phyloP scores from a whole-genome alignment of 2,329 filamentous ascomycete species.

The Phialocephala sp. region DNA sequence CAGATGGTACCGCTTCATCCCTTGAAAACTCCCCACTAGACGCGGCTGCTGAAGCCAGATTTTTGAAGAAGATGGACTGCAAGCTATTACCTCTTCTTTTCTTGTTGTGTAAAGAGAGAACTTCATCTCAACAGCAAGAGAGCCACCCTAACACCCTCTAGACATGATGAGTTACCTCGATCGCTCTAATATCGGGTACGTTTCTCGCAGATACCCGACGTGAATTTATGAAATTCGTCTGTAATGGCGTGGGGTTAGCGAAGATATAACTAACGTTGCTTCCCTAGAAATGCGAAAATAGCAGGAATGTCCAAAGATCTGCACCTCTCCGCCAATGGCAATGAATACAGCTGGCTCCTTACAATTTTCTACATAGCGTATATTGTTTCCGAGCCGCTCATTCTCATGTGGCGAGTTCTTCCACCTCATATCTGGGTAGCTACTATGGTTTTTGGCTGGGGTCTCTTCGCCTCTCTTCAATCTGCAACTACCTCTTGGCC shows the following conservation, averaged over 20 bases:
- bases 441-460: constrained; percentile 43
- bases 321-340: constrained; percentile 47
- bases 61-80: background rate
- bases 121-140: no score
- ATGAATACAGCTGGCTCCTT: constrained; percentile 44
- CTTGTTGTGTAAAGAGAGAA: background rate
- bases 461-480: constrained; percentile 50
- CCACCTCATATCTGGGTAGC: constrained; percentile 44
- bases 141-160: background rate
- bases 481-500: constrained; percentile 45
- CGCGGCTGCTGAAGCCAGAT: background rate
- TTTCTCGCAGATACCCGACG: background rate
- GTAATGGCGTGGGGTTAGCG: no score
- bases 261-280: constrained; percentile 11
- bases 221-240: no score
- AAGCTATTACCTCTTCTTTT: background rate
- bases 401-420: constrained; percentile 44
- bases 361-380: constrained; percentile 45
- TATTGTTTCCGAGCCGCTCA: constrained; percentile 44
- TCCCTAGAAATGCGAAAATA: constrained; percentile 57
- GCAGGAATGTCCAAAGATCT: constrained; percentile 57
- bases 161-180: constrained; percentile 14
- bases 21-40: background rate
- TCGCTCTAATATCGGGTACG: constrained; percentile 13
- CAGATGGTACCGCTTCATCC: background rate